Percentiles rank a stretch among this genome's conserved stretches.
Evolutionary conservation across 148 eudicot genomes (phyloP).

Genomic region (Nyssa sinensis): DNA sequence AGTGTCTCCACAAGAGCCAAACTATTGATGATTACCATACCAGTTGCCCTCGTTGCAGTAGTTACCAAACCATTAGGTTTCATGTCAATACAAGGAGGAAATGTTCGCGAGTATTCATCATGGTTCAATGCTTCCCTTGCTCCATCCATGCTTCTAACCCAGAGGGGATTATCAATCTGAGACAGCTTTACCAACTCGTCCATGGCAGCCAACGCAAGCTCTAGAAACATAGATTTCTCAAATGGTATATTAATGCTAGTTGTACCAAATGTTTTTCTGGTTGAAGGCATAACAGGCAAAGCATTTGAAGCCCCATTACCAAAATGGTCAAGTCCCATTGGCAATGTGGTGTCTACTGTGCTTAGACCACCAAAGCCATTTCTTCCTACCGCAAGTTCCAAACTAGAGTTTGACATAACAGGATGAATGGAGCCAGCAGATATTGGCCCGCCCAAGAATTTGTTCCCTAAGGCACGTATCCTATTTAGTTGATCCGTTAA

Average conservation of each 20-base stretch:
- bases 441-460: slow-evolving; percentile 47
- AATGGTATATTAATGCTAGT: too few relatives aligned
- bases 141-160: slow-evolving; percentile 53
- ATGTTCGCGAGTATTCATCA: slow-evolving; percentile 53
- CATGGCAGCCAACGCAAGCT: slow-evolving; percentile 66
- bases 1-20: slow-evolving; percentile 54
- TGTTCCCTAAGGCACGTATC: slow-evolving; percentile 41
- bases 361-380: slow-evolving; percentile 33
- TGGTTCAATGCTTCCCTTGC: slow-evolving; percentile 48
- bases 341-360: slow-evolving; percentile 32
- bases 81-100: slow-evolving; percentile 44
- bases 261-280: slow-evolving; percentile 12
- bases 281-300: slow-evolving; percentile 11
- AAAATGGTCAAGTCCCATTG: slow-evolving; percentile 44
- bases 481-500: slow-evolving; percentile 60
- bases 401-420: slow-evolving; percentile 30
- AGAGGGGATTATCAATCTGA: slow-evolving; percentile 54
- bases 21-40: slow-evolving; percentile 42
- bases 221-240: slow-evolving; percentile 54
- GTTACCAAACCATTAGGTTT: slow-evolving; percentile 43
- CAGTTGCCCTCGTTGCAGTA: slow-evolving; percentile 69
- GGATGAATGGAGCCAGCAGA: slow-evolving; percentile 22
- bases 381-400: slow-evolving; percentile 54
- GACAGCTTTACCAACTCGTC: slow-evolving; percentile 67
- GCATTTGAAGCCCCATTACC: slow-evolving; percentile 30